Conservation (phyloP, 768 basidiomycete genomes). For the Mycena capillaripes region DNA sequence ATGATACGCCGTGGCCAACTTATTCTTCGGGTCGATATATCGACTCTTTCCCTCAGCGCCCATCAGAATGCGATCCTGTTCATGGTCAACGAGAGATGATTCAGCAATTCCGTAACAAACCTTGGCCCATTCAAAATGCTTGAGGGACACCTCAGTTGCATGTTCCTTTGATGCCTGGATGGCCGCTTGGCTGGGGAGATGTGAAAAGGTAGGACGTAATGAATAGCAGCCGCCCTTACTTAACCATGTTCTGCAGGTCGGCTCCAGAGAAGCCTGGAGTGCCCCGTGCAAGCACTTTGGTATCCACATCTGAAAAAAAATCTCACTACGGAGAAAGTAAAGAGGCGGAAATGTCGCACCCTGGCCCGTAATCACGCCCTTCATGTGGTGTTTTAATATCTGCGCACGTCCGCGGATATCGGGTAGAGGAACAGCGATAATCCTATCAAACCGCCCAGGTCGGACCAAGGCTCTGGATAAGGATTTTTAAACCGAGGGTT, state of each 20-base stretch:
- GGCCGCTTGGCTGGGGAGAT: conserved; percentile 78
- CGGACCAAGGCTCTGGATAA: conserved; percentile 86
- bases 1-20: conserved; percentile 95
- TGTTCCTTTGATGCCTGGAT: conserved; percentile 94
- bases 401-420: conserved; percentile 95
- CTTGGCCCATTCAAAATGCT: conserved; percentile 99
- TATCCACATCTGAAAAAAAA: conserved; percentile 77
- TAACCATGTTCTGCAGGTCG: conserved; percentile 97
- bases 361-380: conserved; percentile 73
- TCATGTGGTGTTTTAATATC: conserved; percentile 94
- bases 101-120: conserved; percentile 51
- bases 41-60: conserved; percentile 94
- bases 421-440: conserved; percentile 93
- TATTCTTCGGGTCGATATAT: conserved; percentile 89
- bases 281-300: conserved; percentile 90
- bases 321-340: conserved; percentile 24
- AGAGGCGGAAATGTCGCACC: conserved; percentile 52
- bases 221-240: conserved; percentile 63
- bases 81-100: neutral
- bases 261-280: conserved; percentile 98
- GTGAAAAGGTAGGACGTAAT: conserved; percentile 23
- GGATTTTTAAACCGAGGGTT: conserved; percentile 10
- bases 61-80: conserved; percentile 93
- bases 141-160: conserved; percentile 76
- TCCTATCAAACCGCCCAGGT: conserved; percentile 96